Percentiles rank a stretch among this genome's conserved stretches.
phyloP scores from a whole-genome alignment of 257 asterid species.

The Solanum chmielewskii region DNA sequence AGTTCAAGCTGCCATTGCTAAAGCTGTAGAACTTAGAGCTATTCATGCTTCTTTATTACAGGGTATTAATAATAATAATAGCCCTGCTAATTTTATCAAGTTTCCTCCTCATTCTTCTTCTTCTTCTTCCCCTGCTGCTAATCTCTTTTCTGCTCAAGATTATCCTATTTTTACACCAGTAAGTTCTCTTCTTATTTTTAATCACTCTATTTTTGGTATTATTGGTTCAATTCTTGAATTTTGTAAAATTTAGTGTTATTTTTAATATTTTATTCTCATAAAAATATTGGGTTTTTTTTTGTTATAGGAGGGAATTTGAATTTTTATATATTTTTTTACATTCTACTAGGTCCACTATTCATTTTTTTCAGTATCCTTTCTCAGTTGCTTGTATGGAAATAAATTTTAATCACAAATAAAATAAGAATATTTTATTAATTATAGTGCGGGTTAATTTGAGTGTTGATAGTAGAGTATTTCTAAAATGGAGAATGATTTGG shows the following conservation, averaged over 20 bases:
- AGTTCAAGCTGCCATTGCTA: slow-evolving; percentile 68
- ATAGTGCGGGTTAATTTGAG: neutral
- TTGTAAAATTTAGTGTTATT: neutral
- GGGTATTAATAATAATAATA: slow-evolving; percentile 8
- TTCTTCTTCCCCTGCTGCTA: slow-evolving; percentile 21
- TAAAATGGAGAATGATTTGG: neutral
- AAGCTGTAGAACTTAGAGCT: slow-evolving; percentile 86
- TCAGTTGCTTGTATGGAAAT: neutral
- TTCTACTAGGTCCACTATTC: neutral
- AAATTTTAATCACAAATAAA: too few species aligned
- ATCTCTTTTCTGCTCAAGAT: slow-evolving; percentile 64
- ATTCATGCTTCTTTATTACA: slow-evolving; percentile 81
- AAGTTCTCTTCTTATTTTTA: slow-evolving; percentile 5
- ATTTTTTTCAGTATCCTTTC: too few species aligned
- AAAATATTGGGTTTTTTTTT: too few species aligned
- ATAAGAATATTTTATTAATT: neutral
- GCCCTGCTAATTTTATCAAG: slow-evolving; percentile 33
- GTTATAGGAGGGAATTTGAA: neutral
- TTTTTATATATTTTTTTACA: too few species aligned
- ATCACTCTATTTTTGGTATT: neutral
- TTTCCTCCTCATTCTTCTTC: slow-evolving; percentile 54
- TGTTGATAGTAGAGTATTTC: neutral
- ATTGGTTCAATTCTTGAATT: neutral
- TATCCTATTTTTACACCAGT: slow-evolving; percentile 95
- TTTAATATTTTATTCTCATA: neutral